Percentiles rank a stretch among this genome's conserved stretches.
These are phyloP conservation scores for Bathelium albidoporum DNA, from an alignment of 495 filamentous ascomycete species.

Conservation along the genomic window DNA sequence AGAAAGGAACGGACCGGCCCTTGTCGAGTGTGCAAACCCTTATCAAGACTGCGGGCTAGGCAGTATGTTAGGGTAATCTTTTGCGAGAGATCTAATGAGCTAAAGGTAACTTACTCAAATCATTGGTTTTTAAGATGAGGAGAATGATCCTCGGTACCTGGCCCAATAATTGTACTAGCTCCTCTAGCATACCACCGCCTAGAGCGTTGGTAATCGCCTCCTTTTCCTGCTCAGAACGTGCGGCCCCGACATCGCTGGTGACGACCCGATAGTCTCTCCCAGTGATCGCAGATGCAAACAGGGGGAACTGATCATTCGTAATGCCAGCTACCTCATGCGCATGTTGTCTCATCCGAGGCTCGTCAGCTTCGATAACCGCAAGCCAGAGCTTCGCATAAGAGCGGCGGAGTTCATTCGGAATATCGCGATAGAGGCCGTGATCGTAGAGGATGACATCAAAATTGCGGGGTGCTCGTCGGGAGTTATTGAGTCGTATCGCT, in stretches of 20 bases:
- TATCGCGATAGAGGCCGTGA: conserved; percentile 92
- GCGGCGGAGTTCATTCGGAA: conserved; percentile 63
- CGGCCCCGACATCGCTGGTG: conserved; percentile 46
- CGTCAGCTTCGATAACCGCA: conserved; percentile 81
- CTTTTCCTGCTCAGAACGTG: conserved; percentile 63
- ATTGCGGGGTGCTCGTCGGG: conserved; percentile 50
- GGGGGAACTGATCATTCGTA: conserved; percentile 81
- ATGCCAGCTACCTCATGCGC: conserved; percentile 81
- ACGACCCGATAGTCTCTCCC: conserved; percentile 80
- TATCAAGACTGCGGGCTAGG: conserved; percentile 75
- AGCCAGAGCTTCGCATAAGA: conserved; percentile 98
- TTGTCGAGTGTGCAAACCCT: conserved; percentile 80
- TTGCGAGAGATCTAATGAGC: conserved; percentile 2
- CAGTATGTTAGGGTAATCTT: conserved; percentile 10
- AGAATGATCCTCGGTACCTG: conserved; percentile 86
- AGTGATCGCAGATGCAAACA: conserved; percentile 95
- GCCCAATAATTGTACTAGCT: conserved; percentile 79
- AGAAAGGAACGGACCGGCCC: conserved; percentile 84
- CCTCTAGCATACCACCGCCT: conserved; percentile 72
- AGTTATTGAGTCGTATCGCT: conserved; percentile 67
- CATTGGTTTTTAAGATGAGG: conserved; percentile 95
- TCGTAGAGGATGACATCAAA: conserved; percentile 99
- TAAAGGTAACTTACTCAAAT: conserved; percentile 54
- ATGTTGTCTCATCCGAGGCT: conserved; percentile 75
- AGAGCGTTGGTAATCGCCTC: conserved; percentile 70